These are phyloP conservation scores for Calcarisporium arbuscula DNA, from an alignment of 2,329 filamentous ascomycete genomes.

Conservation along the genomic window DNA sequence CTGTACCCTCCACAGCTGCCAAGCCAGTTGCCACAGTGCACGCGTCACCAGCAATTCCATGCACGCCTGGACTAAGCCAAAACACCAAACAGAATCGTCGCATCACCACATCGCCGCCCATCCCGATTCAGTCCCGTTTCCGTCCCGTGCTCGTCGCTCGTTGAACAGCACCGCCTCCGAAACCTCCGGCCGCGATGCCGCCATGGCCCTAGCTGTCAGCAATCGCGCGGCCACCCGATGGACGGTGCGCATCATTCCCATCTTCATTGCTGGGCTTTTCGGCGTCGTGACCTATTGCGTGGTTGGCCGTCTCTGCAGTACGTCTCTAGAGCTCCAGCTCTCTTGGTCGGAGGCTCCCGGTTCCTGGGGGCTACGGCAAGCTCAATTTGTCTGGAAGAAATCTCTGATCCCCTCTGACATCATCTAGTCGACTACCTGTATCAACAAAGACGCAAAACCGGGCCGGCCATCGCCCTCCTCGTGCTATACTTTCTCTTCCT, in stretches of 20 bases:
- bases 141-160: conserved; percentile 5
- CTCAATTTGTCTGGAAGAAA: neutral
- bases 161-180: neutral
- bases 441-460: conserved; percentile 35
- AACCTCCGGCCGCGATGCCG: conserved; percentile 19
- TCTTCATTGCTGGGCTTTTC: conserved; percentile 59
- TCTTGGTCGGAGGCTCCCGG: neutral
- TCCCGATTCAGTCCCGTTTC: too few relatives aligned
- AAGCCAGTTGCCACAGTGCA: too few relatives aligned
- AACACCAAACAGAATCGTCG: too few relatives aligned
- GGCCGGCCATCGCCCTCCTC: conserved; percentile 62
- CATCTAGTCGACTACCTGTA: conserved; percentile 64
- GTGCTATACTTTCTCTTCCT: conserved; percentile 69
- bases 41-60: too few relatives aligned
- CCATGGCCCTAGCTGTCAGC: conserved; percentile 24
- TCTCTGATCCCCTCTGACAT: too few relatives aligned
- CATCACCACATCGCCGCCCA: too few relatives aligned
- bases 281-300: conserved; percentile 68
- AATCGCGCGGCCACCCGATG: conserved; percentile 24
- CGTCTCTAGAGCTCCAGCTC: conserved; percentile 22
- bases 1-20: too few relatives aligned
- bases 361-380: neutral
- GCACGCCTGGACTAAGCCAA: too few relatives aligned
- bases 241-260: conserved; percentile 55
- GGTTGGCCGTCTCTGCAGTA: conserved; percentile 62